Conservation (phyloP, 1,284 basidiomycete species). For the Blastosporella zonata region DNA sequence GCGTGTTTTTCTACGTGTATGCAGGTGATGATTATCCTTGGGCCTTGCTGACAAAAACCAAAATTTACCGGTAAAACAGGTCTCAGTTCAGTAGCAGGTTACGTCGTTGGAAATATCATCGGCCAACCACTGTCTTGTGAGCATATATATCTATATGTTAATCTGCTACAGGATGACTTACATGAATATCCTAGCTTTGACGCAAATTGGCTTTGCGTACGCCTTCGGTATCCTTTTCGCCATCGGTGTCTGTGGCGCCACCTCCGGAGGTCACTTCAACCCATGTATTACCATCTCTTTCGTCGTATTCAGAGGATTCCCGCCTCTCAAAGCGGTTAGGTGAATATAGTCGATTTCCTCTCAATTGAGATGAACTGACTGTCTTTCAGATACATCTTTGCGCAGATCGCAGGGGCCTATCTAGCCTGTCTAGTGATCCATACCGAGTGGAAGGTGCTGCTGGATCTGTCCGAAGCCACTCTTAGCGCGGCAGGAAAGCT, state of each 20-base stretch:
- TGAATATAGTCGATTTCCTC: constrained; percentile 22
- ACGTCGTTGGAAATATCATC: constrained; percentile 49
- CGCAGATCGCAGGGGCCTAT: constrained; percentile 63
- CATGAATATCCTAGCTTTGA: constrained; percentile 39
- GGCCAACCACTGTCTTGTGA: constrained; percentile 48
- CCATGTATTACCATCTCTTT: constrained; percentile 58
- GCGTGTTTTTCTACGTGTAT: constrained; percentile 44
- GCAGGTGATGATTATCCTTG: constrained; percentile 36
- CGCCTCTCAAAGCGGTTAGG: constrained; percentile 50
- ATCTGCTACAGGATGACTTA: not conserved
- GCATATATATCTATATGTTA: constrained; percentile 21
- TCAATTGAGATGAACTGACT: not conserved
- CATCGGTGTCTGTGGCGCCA: constrained; percentile 45
- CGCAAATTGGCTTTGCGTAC: constrained; percentile 65
- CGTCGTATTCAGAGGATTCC: constrained; percentile 53
- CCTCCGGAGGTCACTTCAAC: constrained; percentile 66
- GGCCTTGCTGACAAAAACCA: not conserved
- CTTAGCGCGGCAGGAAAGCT: constrained; percentile 41
- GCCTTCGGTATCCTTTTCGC: constrained; percentile 62
- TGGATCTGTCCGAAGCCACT: constrained; percentile 42
- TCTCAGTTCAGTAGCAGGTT: constrained; percentile 56
- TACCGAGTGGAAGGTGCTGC: constrained; percentile 55
- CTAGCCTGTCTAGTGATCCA: constrained; percentile 59
- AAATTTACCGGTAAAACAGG: constrained; percentile 33
- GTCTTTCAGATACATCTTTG: constrained; percentile 54